Evolutionary conservation across 176 grass and related monocot species (phyloP).

Genomic region (Musa itinerans): DNA sequence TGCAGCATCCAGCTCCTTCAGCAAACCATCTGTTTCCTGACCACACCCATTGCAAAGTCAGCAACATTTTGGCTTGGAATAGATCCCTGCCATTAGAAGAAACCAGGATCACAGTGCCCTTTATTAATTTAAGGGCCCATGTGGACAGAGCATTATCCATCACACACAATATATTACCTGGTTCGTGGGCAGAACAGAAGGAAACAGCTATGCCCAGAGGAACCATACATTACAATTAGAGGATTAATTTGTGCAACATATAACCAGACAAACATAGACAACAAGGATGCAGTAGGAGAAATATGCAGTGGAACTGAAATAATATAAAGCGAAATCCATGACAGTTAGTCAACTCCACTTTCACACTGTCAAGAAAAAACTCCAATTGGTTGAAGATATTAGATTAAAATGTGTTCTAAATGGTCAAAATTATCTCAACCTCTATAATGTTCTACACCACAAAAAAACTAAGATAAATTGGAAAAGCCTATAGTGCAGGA

Average conservation of each 20-base stretch:
- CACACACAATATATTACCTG: not conserved
- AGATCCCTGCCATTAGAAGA: constrained; percentile 16
- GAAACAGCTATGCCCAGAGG: not conserved
- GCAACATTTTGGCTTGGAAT: constrained; percentile 28
- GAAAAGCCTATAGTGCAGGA: too few species aligned
- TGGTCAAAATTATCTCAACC: too few species aligned
- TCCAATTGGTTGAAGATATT: too few species aligned
- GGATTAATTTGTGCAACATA: not conserved
- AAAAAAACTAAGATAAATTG: too few species aligned
- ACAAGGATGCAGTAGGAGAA: not conserved
- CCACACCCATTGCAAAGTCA: constrained; percentile 28
- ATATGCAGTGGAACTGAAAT: not conserved
- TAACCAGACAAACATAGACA: not conserved
- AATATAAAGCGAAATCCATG: too few species aligned
- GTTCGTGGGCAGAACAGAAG: not conserved
- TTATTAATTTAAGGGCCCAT: not conserved
- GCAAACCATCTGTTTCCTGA: constrained; percentile 76
- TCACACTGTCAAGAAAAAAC: too few species aligned
- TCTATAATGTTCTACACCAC: too few species aligned
- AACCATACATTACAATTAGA: not conserved
- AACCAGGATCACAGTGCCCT: constrained; percentile 13
- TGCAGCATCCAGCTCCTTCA: constrained; percentile 56
- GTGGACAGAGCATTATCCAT: not conserved
- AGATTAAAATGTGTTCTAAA: too few species aligned
- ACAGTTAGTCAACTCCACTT: too few species aligned